Evolutionary conservation across 2,329 filamentous ascomycete species (phyloP).

Genomic region (Ophiobolus disseminans): DNA sequence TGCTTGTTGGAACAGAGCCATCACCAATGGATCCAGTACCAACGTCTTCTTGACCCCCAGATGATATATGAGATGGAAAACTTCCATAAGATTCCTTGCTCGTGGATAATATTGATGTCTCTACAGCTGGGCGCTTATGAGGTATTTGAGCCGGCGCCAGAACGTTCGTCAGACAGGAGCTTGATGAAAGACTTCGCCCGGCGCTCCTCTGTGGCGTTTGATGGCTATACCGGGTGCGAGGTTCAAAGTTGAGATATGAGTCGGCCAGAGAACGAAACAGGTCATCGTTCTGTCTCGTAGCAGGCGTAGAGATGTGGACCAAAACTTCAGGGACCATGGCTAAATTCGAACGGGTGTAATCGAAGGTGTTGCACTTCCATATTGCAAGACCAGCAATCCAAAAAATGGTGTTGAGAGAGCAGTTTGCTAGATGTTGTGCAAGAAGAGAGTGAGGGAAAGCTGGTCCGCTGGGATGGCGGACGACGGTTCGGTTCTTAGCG

Average conservation of each 20-base stretch:
- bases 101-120: constrained; percentile 14
- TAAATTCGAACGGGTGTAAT: constrained; percentile 5
- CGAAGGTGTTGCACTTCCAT: constrained; percentile 13
- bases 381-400: not conserved
- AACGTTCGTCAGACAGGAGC: too few species aligned
- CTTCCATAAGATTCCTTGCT: constrained; percentile 45
- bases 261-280: constrained; percentile 49
- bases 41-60: constrained; percentile 2
- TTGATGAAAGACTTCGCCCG: too few species aligned
- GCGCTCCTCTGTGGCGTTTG: too few species aligned
- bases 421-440: constrained; percentile 1
- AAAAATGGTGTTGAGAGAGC: too few species aligned
- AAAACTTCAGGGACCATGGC: constrained; percentile 51
- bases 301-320: constrained; percentile 55
- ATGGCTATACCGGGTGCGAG: constrained; percentile 5
- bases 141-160: too few species aligned
- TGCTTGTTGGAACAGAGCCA: constrained; percentile 17
- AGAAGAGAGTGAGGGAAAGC: not conserved
- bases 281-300: constrained; percentile 52
- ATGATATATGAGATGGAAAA: constrained; percentile 38
- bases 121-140: too few species aligned
- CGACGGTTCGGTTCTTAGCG: too few species aligned
- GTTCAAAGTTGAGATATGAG: constrained; percentile 51
- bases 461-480: too few species aligned
- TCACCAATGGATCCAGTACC: not conserved